These are phyloP conservation scores for Phytophthora lateralis DNA, from an alignment of 352 stramenopile species.

Conservation along the genomic window DNA sequence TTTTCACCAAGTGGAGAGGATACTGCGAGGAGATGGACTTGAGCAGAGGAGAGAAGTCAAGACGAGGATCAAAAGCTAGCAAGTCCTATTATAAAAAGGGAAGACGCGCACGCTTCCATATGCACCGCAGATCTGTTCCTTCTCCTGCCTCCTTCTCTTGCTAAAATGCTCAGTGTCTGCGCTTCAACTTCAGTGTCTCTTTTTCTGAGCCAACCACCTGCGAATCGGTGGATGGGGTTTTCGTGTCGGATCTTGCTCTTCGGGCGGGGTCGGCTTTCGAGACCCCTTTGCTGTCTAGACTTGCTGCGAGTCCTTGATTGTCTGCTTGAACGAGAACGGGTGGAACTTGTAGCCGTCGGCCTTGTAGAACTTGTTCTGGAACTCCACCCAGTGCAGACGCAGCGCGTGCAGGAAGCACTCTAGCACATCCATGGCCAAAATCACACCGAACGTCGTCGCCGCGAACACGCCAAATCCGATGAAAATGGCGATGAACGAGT, in stretches of 20 bases:
- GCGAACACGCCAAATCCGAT: conserved; percentile 93
- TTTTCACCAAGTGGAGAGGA: no score
- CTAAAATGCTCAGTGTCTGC: conserved; percentile 18
- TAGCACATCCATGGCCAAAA: conserved; percentile 99
- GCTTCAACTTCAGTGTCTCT: conserved; percentile 27
- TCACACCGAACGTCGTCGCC: conserved; percentile 96
- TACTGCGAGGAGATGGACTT: conserved; percentile 1
- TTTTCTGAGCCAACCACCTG: conserved; percentile 24
- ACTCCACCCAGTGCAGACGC: conserved; percentile 99
- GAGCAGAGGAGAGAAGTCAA: conserved; percentile 1
- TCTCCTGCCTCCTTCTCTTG: conserved; percentile 12
- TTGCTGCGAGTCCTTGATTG: conserved; percentile 72
- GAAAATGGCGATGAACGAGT: conserved; percentile 97
- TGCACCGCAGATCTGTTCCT: conserved; percentile 31
- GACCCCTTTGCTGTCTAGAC: conserved; percentile 30
- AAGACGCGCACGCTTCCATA: conserved; percentile 28
- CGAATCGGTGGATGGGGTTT: conserved; percentile 8
- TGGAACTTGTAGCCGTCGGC: conserved; percentile 97
- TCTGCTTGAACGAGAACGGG: conserved; percentile 94
- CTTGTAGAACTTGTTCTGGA: conserved; percentile 99
- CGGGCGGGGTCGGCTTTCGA: conserved; percentile 1
- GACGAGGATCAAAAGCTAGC: conserved; percentile 24
- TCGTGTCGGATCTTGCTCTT: conserved; percentile 22
- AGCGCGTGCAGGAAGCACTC: conserved; percentile 99
- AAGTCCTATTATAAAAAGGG: conserved; percentile 34